Evolutionary conservation across 2,329 filamentous ascomycete genomes (phyloP).

Genomic region (Paraphoma chrysanthemicola): DNA sequence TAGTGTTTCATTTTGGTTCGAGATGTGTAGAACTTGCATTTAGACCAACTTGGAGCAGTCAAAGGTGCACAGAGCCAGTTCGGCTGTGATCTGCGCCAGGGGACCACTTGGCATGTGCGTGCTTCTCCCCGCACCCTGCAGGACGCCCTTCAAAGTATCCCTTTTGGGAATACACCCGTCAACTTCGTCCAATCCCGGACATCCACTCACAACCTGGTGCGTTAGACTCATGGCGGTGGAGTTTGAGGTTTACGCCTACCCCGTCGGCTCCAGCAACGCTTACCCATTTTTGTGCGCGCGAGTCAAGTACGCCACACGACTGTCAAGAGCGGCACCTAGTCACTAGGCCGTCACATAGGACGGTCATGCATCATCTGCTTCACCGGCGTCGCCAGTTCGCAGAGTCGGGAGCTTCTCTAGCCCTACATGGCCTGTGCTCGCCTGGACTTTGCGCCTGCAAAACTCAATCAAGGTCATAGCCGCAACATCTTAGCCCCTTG

Average conservation of each 20-base stretch:
- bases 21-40: conserved; percentile 15
- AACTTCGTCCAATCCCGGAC: background rate
- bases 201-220: too few relatives aligned
- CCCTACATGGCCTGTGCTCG: conserved; percentile 10
- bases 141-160: background rate
- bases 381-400: background rate
- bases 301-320: background rate
- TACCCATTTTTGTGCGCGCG: conserved; percentile 7
- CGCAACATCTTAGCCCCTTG: conserved; percentile 27
- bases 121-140: background rate
- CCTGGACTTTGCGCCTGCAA: conserved; percentile 5
- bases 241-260: background rate
- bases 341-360: conserved; percentile 17
- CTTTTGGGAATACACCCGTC: background rate
- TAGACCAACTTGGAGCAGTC: too few relatives aligned
- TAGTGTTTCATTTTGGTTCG: conserved; percentile 26
- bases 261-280: conserved; percentile 5
- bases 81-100: conserved; percentile 26
- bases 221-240: background rate
- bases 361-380: background rate
- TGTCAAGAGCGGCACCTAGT: conserved; percentile 14
- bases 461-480: conserved; percentile 9
- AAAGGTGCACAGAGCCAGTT: conserved; percentile 20
- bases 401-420: conserved; percentile 1
- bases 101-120: background rate